Conservation (phyloP, 2,329 filamentous ascomycete genomes). For the Fusarium liriodendri region DNA sequence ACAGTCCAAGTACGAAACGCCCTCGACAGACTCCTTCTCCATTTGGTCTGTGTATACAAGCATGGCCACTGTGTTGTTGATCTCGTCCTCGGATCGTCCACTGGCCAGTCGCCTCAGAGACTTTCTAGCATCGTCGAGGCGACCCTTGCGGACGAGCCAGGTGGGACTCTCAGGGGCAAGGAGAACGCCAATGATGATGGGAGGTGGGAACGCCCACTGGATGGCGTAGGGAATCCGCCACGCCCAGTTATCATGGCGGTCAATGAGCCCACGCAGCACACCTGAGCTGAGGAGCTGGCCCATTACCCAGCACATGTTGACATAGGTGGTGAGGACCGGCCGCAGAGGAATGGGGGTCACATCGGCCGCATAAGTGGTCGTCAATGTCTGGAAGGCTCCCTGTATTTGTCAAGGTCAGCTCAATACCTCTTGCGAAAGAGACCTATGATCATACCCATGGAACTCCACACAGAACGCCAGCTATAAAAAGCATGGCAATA, state of each 20-base stretch:
- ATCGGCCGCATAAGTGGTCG: neutral
- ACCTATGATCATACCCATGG: neutral
- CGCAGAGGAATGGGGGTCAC: neutral
- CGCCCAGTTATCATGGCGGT: neutral
- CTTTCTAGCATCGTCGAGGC: neutral
- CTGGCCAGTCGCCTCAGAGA: neutral
- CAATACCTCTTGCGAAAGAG: neutral
- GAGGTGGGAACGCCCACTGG: neutral
- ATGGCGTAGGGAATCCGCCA: neutral
- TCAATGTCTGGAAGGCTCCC: neutral
- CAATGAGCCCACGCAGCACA: neutral
- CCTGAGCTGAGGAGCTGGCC: neutral
- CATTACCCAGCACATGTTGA: neutral
- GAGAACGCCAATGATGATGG: neutral
- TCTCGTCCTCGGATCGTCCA: neutral
- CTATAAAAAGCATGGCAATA: neutral
- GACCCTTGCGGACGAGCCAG: neutral
- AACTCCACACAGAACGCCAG: neutral
- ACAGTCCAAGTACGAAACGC: neutral
- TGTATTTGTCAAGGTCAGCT: neutral
- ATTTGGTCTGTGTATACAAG: neutral
- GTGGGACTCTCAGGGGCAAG: neutral
- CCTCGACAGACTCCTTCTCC: neutral
- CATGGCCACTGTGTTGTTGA: neutral
- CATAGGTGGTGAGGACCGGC: neutral